Evolutionary conservation across 176 grass and related monocot species (phyloP), one percentile per base, ranked within the genome.

Genomic region (Musa itinerans): DNA sequence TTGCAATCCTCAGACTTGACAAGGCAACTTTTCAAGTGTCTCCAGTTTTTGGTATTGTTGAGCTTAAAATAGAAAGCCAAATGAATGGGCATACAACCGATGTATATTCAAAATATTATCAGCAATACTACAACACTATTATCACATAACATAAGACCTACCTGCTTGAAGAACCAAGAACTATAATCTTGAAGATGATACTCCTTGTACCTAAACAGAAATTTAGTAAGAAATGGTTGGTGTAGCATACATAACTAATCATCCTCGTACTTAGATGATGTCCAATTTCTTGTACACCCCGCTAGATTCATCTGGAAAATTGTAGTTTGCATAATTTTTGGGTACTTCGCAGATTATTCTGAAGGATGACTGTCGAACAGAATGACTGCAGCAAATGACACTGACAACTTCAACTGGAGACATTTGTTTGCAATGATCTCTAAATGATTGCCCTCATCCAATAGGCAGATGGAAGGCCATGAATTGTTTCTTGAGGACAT

Each of bases 131-230:
- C 24, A 64, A 64, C 62, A 64, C 24, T 24, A 19, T 69, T 21
- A 14, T 57, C 49, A 27, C 62, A 79, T 23, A 50, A 80, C 34
- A 68, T 23, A n/a, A 50, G 68, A 11, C 77, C 82, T 79, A 83
- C 95, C 81, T 99, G 95, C 78, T 89, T 94, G 68, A 99, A 72
- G 83, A 99, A 94, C 90, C 90, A 99, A 85, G 95, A 87, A 77
- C 88, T 99, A 70, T 91, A 99, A 79, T 99, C 95, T 83, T 94
- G 87, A 69, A 99, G 88, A 71, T 86, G 95, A 71, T 91, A 99
- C 62, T 94, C 95, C 71, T 94, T 94, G 81, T 91, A 99, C 53
- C 95, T 99, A 67, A 73, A 85, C 5, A 74, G 52, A 76, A 64
- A 13, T 26, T 66, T 25, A 72, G 79, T 81, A 75, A 27, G 14